These are phyloP conservation scores for Lactarius hengduanensis DNA, from an alignment of 768 basidiomycete species.

Conservation along the genomic window DNA sequence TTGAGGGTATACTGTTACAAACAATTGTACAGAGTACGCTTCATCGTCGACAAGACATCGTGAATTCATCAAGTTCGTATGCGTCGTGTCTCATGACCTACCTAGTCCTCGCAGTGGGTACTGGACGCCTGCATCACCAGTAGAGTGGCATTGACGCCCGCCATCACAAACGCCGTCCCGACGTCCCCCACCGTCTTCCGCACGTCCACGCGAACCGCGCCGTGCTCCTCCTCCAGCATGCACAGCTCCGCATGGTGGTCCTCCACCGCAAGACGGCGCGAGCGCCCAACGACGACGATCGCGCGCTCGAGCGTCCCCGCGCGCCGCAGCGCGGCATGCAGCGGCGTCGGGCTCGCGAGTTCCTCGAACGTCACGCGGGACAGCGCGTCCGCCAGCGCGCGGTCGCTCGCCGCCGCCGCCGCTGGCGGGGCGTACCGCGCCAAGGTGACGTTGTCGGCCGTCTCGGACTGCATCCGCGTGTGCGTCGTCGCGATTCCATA, in stretches of 20 bases:
- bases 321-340: constrained; percentile 53
- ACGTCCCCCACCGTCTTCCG: constrained; percentile 85
- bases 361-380: constrained; percentile 64
- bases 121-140: constrained; percentile 62
- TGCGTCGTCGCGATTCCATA: constrained; percentile 66
- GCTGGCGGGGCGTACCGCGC: constrained; percentile 49
- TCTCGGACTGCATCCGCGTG: constrained; percentile 71
- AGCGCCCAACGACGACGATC: constrained; percentile 71
- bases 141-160: constrained; percentile 55
- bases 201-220: constrained; percentile 57
- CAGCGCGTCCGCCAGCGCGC: constrained; percentile 38
- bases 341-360: constrained; percentile 51
- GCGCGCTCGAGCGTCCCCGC: constrained; percentile 43
- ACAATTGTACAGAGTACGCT: neutral
- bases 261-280: constrained; percentile 68
- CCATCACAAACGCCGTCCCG: constrained; percentile 69
- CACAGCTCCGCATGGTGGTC: constrained; percentile 72
- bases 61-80: neutral
- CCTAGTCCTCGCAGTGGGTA: neutral
- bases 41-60: neutral
- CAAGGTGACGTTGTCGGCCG: constrained; percentile 82
- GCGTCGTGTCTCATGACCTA: neutral
- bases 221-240: constrained; percentile 56
- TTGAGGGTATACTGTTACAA: neutral
- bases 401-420: constrained; percentile 8